These are phyloP conservation scores for Zhuliangozyma parablackwelliae DNA, from an alignment of 1,139 yeast genomes.

Conservation along the genomic window DNA sequence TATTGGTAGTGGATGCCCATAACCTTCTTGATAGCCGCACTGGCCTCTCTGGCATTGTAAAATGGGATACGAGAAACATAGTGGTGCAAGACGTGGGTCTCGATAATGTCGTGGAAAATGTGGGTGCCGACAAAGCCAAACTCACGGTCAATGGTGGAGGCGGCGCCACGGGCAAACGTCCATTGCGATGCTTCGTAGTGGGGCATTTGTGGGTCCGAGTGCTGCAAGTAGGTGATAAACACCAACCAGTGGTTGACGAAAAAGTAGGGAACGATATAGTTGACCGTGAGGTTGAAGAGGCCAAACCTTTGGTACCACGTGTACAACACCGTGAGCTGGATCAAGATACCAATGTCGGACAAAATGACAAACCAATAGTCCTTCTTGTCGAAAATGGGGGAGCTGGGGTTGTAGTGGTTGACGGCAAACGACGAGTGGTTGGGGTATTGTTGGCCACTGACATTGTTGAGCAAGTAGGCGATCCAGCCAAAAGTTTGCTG, in stretches of 20 bases:
- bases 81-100: constrained; percentile 62
- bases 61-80: constrained; percentile 60
- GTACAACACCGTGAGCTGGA: constrained; percentile 39
- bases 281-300: constrained; percentile 41
- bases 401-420: constrained; percentile 49
- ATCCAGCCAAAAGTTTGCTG: constrained; percentile 58
- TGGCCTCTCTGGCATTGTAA: constrained; percentile 58
- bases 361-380: constrained; percentile 53
- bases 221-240: constrained; percentile 58
- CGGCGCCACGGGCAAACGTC: constrained; percentile 66
- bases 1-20: constrained; percentile 57
- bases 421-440: constrained; percentile 29
- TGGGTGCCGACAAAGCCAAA: constrained; percentile 57
- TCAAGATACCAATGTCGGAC: constrained; percentile 50
- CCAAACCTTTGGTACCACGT: constrained; percentile 48
- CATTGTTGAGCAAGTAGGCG: constrained; percentile 45
- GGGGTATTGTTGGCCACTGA: constrained; percentile 48
- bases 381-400: constrained; percentile 51
- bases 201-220: constrained; percentile 55
- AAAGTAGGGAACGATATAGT: constrained; percentile 54
- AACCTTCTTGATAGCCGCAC: constrained; percentile 53
- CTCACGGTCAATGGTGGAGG: constrained; percentile 60
- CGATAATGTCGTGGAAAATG: constrained; percentile 61
- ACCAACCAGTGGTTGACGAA: constrained; percentile 65
- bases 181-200: constrained; percentile 55